These are phyloP conservation scores for Phytophthora hibernalis DNA, from an alignment of 352 stramenopile species.

Conservation along the genomic window DNA sequence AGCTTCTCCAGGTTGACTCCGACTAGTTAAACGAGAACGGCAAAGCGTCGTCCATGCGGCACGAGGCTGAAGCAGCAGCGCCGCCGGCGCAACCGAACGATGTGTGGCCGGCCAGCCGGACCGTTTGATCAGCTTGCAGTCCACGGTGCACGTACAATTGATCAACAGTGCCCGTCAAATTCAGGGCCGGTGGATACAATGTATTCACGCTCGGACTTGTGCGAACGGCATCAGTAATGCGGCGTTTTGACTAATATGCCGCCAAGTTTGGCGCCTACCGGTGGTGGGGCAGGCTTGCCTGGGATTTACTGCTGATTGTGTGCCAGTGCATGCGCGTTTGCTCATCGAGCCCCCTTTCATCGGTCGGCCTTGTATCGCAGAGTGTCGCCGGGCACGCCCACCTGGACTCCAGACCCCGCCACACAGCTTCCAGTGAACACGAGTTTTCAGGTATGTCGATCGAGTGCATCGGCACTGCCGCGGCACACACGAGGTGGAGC, in stretches of 20 bases:
- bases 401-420: background rate
- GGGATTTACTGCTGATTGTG: background rate
- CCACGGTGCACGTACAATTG: background rate
- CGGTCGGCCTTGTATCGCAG: background rate
- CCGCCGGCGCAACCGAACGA: background rate
- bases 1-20: slow-evolving; percentile 10
- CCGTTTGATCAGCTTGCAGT: background rate
- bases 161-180: background rate
- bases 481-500: too few relatives aligned
- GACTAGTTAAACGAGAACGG: slow-evolving; percentile 3
- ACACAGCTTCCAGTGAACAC: too few relatives aligned
- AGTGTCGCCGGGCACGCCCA: background rate
- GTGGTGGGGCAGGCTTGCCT: background rate
- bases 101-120: background rate
- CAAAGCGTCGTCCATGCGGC: slow-evolving; percentile 3
- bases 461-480: background rate
- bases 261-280: background rate
- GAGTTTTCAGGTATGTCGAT: background rate
- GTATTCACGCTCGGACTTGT: too few relatives aligned
- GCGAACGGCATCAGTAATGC: background rate
- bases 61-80: slow-evolving; percentile 1
- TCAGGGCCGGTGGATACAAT: background rate
- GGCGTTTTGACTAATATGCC: background rate
- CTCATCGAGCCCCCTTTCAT: background rate
- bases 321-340: background rate